Conservation (phyloP, 1,284 basidiomycete species). For the Erythrobasidium hasegawianum region DNA sequence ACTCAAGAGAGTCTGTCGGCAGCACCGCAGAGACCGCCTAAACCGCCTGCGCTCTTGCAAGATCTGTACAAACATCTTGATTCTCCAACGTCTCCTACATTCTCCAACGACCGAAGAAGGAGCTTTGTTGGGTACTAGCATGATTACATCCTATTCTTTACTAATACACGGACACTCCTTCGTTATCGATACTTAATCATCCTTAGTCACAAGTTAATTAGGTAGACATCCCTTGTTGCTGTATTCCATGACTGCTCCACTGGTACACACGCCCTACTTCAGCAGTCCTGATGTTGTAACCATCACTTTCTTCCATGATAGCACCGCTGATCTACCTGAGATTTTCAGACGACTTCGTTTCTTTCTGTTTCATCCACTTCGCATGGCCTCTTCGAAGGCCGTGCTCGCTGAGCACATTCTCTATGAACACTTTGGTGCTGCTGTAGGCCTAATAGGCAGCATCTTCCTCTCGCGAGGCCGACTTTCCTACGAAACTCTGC, state of each 20-base stretch:
- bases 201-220: background rate
- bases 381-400: conserved; percentile 26
- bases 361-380: background rate
- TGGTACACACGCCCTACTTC: conserved; percentile 1
- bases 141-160: background rate
- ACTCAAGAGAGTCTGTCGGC: background rate
- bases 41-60: conserved; percentile 7
- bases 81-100: conserved; percentile 8
- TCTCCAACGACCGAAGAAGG: too few relatives aligned
- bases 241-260: background rate
- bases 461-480: conserved; percentile 79
- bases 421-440: conserved; percentile 70
- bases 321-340: too few relatives aligned
- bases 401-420: conserved; percentile 69
- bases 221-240: too few relatives aligned
- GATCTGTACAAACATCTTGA: conserved; percentile 22
- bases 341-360: too few relatives aligned
- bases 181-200: background rate
- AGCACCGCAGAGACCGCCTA: conserved; percentile 21
- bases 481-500: conserved; percentile 59
- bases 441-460: conserved; percentile 74
- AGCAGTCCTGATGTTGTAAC: background rate
- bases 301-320: background rate
- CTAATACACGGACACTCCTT: conserved; percentile 1
- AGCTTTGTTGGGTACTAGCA: too few relatives aligned